Evolutionary conservation across 2,329 filamentous ascomycete genomes (phyloP), one percentile per base, ranked within the genome.

Genomic region (Trichophyton simii): DNA sequence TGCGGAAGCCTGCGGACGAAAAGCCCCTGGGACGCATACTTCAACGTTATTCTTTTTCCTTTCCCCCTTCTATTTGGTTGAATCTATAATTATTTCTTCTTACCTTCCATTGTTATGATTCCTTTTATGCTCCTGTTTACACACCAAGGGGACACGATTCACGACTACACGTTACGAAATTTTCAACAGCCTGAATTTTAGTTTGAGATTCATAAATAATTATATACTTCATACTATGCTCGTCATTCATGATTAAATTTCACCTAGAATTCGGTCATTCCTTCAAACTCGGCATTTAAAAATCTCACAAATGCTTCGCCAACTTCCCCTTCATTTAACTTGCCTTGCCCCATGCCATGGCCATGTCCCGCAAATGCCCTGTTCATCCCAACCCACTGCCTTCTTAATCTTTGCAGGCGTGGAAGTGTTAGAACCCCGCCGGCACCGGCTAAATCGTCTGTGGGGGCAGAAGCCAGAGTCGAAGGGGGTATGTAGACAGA

Each of bases 361-460:
- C 72, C 69, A 50, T 69, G 68, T 3, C 69, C 71, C 34, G 74
- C 67, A 68, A 75, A 76, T 31, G 69, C 68, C 55, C 77, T 67
- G 63, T 79, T 78, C 62, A 78, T 69, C 62, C 75, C 71, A 46
- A 78, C 77, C 72, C 76, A 79, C 67, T 77, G 77, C 60, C 77
- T 70, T 20, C 76, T 66, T 63, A 78, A 58, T 15, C 77, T 66
- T 68, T 79, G 77, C 62, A 78, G 62, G 50, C 73, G 67, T 31
- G 77, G 77, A 44, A 77, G 66, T 0, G 72, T 71, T 11, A 78
- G 67, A 8, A 74, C 66, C 0, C 75, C 75, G 3, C 74, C 75
- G 0, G 73, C 73, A 18, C 72, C 75, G 2, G 73, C 73, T 1
- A 77, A 66, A 63, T 76, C 75, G 62, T 77, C 75, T n/a, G 75